Evolutionary conservation across 352 stramenopile species (phyloP), one percentile per base, ranked within the genome.

Genomic region (Phytophthora citricola): DNA sequence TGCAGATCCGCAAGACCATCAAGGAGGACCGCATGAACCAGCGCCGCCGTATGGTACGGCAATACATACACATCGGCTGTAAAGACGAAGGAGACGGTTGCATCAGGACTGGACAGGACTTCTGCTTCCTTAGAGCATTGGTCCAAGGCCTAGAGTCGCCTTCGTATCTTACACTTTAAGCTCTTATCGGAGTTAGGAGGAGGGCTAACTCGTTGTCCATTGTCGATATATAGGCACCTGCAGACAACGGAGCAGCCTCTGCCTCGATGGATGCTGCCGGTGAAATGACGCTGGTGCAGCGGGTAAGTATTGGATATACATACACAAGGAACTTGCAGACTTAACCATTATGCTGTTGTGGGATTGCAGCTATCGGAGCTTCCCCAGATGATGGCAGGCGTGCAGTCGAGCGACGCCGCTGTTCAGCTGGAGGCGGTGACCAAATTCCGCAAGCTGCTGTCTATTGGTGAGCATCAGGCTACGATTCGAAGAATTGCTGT

Each of bases 371-470:
- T 99, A 43, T 89, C 97, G 46, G 90, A 98, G 66, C 77, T 99
- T 47, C 96, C 96, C 8, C 78, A 95, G 55, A 98, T 99, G 93
- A 91, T 99, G 17, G 49, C 85, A 48, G 95, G 95, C 49, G 92
- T 99, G 15, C 95, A 98, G 59, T 95, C 90, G 22, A 83, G 86
- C 40, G 97, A 99, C 69, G 85, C 95, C 5, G 73, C 75, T 3
- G 79, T 92, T 27, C 96, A 99, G 69, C 90, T 98, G n/a, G 93
- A 99, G 58, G 96, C 94, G 29, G 98, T 98, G 34, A 99, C 96
- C 50, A 97, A 98, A 73, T 99, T 99, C 79, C 95, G 98, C 73
- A 98, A 98, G 60, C 79, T 99, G 12, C 83, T 99, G 7, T 99
- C 95, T 39, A 99, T 99, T 68, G 92, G 91, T 97, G 71, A 60